Evolutionary conservation across 441 rosid species (phyloP), one percentile per base, ranked within the genome.

Genomic region (Bruguiera hainesii): DNA sequence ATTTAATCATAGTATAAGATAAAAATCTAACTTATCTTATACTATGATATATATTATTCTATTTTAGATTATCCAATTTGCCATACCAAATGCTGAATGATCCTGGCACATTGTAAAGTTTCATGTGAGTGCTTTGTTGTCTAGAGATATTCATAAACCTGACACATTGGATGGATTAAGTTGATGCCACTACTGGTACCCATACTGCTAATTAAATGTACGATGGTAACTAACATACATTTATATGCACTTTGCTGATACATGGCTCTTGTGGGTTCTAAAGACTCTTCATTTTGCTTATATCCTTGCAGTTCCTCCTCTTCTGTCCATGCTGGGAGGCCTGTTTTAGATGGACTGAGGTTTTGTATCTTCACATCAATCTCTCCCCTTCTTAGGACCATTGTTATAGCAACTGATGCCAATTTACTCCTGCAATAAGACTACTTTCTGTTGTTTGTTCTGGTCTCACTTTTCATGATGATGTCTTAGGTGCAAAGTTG

Each of bases 291-390:
- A 66, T 63, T 67, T 73, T 33, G 52, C 6, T 15, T 50, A 21
- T 77, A 21, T 55, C 55, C 48, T 64, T 72, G 75, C 86, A 89
- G 95, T 73, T 73, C 67, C 64, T 87, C 95, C 37, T 64, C 95
- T 55, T 26, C 26, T 26, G 90, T 73, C 25, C 90, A 87, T 73
- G 90, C 85, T 67, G 90, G 91, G 61, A 89, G 86, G 73, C 87
- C 95, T 63, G 28, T 77, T 57, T 87, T 63, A 86, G 70, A 73
- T 86, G 95, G 91, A 77, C 75, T 23, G 89, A 87, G 87, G 95
- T 85, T 64, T 70, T 29, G 18, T 56, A 8, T 46, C 70, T 65
- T 75, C 20, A 6, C 56, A 64, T 50, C 16, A 29, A 29, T 29
- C 31, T 29, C 31, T 29, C 31, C 55, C 26, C 42, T 39, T 59